Evolutionary conservation across 257 asterid genomes (phyloP).

Genomic region (Echites panduratus): DNA sequence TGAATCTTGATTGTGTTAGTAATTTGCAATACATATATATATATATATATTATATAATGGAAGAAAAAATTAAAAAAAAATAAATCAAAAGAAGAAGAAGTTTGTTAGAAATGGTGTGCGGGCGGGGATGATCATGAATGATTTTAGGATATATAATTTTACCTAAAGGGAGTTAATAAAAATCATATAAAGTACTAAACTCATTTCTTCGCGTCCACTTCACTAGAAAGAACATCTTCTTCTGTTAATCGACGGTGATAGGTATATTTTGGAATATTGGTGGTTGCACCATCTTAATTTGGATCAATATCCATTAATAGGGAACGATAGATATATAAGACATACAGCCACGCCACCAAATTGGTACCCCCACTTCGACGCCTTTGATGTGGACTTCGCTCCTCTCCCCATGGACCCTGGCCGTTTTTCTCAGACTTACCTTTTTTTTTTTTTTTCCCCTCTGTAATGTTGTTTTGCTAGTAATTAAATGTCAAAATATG

Average conservation of each 20-base stretch:
- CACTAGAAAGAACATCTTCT: constrained; percentile 40
- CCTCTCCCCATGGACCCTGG: too few species aligned
- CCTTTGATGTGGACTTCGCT: too few species aligned
- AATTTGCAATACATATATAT: not conserved
- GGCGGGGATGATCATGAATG: constrained; percentile 17
- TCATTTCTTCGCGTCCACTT: constrained; percentile 89
- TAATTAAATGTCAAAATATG: too few species aligned
- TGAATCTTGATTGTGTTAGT: not conserved
- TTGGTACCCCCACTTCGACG: too few species aligned
- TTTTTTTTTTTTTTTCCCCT: too few species aligned
- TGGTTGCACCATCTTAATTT: constrained; percentile 46
- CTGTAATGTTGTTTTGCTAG: too few species aligned
- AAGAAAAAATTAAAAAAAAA: not conserved
- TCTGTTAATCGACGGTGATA: constrained; percentile 63
- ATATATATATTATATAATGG: too few species aligned
- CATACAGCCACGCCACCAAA: too few species aligned
- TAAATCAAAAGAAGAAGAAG: not conserved
- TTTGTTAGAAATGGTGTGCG: constrained; percentile 14
- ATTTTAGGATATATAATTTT: constrained; percentile 8
- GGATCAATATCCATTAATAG: too few species aligned
- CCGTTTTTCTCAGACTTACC: too few species aligned
- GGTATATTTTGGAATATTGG: constrained; percentile 19
- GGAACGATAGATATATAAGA: too few species aligned
- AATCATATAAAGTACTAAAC: constrained; percentile 27
- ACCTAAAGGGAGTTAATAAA: constrained; percentile 21